Evolutionary conservation across 371 early-diverging fungal genomes (phyloP).

Genomic region (Mucor sp.): DNA sequence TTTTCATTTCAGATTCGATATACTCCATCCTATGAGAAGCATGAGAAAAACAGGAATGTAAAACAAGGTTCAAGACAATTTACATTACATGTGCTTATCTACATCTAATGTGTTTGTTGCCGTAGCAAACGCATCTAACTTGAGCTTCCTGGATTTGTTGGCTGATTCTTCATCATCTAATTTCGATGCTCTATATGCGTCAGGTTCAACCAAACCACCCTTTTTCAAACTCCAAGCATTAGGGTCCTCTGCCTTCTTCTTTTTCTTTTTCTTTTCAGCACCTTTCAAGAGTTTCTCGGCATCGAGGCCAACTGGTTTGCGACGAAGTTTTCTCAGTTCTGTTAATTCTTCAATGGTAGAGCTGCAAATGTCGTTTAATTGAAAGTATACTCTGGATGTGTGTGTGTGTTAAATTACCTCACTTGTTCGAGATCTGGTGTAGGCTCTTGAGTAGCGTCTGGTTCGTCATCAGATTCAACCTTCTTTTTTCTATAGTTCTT

Average conservation of each 20-base stretch:
- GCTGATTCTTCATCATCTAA: slow-evolving; percentile 21
- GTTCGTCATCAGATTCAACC: slow-evolving; percentile 41
- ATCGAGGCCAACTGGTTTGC: slow-evolving; percentile 64
- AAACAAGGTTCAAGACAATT: too few species aligned
- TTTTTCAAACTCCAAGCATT: slow-evolving; percentile 53
- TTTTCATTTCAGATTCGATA: slow-evolving; percentile 30
- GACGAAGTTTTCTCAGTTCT: slow-evolving; percentile 66
- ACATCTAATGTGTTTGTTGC: slow-evolving; percentile 86
- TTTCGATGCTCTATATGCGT: slow-evolving; percentile 28
- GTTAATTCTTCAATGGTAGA: slow-evolving; percentile 60
- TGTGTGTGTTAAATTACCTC: slow-evolving; percentile 22
- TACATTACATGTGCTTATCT: slow-evolving; percentile 75
- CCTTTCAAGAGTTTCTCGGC: slow-evolving; percentile 60
- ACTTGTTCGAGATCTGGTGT: slow-evolving; percentile 16
- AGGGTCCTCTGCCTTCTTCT: slow-evolving; percentile 42
- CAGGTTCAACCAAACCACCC: slow-evolving; percentile 56
- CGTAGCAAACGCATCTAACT: slow-evolving; percentile 75
- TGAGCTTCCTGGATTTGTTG: slow-evolving; percentile 28
- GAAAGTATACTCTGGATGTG: too few species aligned
- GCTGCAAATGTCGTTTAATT: slow-evolving; percentile 10
- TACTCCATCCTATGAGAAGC: slow-evolving; percentile 69
- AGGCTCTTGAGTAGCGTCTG: not conserved
- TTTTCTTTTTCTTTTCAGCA: slow-evolving; percentile 54
- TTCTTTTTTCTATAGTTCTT: slow-evolving; percentile 44
- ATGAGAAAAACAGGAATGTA: too few species aligned